Conservation (phyloP, 2,329 filamentous ascomycete genomes). For the Nigrograna mackinnonii region DNA sequence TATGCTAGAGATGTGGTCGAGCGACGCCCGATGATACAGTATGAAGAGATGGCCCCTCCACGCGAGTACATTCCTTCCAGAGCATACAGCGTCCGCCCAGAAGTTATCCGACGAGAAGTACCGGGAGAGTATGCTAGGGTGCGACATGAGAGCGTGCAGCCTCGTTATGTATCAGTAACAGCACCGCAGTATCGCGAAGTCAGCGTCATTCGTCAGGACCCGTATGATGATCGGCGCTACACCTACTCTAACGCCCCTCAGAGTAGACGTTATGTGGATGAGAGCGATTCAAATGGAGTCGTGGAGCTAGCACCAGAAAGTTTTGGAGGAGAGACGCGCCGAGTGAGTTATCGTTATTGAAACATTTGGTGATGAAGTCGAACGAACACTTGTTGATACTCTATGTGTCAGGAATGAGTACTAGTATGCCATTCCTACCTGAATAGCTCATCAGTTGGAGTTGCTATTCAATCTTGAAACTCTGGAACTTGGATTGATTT, state of each 20-base stretch:
- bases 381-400: too few relatives aligned
- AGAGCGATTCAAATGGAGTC: constrained; percentile 25
- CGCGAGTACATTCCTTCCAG: constrained; percentile 34
- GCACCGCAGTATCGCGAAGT: constrained; percentile 42
- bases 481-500: too few relatives aligned
- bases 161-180: constrained; percentile 34
- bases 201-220: constrained; percentile 44
- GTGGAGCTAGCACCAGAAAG: constrained; percentile 30
- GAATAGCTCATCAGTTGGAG: too few relatives aligned
- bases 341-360: constrained; percentile 41
- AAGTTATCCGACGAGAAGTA: constrained; percentile 37
- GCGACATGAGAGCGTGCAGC: constrained; percentile 47
- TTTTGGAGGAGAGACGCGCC: constrained; percentile 32
- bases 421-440: too few relatives aligned
- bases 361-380: too few relatives aligned
- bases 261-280: constrained; percentile 45
- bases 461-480: too few relatives aligned
- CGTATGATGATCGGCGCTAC: constrained; percentile 36
- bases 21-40: constrained; percentile 31
- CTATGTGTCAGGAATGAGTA: too few relatives aligned
- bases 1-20: constrained; percentile 29
- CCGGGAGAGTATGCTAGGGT: constrained; percentile 31
- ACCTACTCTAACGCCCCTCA: constrained; percentile 28
- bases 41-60: constrained; percentile 41
- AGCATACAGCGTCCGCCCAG: constrained; percentile 45